Evolutionary conservation across 768 basidiomycete genomes (phyloP), one percentile per base, ranked within the genome.

Genomic region (Amanita fuliginea): DNA sequence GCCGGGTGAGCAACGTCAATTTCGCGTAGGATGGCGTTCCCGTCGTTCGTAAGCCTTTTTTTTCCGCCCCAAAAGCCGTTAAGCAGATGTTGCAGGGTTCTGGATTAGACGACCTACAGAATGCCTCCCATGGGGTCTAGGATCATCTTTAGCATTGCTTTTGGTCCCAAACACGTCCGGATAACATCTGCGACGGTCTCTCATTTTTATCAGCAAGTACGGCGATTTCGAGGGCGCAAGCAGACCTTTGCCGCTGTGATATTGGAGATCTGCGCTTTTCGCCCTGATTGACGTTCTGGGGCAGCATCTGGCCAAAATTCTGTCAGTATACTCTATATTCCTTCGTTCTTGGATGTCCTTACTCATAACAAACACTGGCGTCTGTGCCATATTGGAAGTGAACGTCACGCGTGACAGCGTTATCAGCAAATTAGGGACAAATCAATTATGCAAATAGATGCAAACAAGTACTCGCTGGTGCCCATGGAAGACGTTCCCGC

Each of bases 101-200:
- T 34, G 46, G 26, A 24, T 24, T 33, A 47, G 43, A 24, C 28
- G 37, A 73, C 81, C 47, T 51, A 95, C 95, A 97, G 61, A 58
- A 99, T 98, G 47, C 96, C 96, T 46, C 96, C 96, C 96, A 99
- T 98, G 1, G 94, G 94, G 70, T 98, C 95, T 39, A 97, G 69
- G 57, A 98, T 96, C 96, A 99, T 98, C 75, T 98, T 99, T 46
- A 98, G 72, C 96, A 98, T 98, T 36, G 96, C 83, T 61, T 96
- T 95, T 0, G 95, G 95, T 1, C 94, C 96, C 32, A 98, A 66
- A 77, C 96, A 98, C 54, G 95, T 98, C 53, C 95, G 68, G 58
- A 98, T 97, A 4, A 99, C 94, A 74, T 98, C 96, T 54, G 95
- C 92, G 1, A 98, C 93, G 7, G 92, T 96, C 93, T 94, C 51